phyloP scores from a whole-genome alignment of 345 rosid species.

The Hirschfeldia incana region DNA sequence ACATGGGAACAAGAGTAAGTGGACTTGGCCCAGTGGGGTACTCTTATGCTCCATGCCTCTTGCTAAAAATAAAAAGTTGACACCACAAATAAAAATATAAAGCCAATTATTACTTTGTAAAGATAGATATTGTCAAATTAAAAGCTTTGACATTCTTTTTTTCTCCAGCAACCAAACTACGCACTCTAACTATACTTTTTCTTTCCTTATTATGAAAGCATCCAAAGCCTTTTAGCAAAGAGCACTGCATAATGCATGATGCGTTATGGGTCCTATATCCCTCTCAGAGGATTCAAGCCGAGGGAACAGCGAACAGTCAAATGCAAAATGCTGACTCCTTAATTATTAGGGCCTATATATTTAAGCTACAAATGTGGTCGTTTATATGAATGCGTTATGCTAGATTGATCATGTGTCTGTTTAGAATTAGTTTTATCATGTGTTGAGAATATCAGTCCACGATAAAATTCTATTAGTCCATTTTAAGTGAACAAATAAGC shows the following conservation, averaged over 20 bases:
- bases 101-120: constrained; percentile 35
- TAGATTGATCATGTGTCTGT: background rate
- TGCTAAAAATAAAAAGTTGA: constrained; percentile 17
- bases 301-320: constrained; percentile 11
- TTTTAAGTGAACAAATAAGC: background rate
- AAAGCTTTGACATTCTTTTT: constrained; percentile 44
- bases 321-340: constrained; percentile 5
- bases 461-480: background rate
- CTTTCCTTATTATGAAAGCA: constrained; percentile 33
- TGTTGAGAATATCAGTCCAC: background rate
- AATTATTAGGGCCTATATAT: background rate
- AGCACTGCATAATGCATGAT: constrained; percentile 12
- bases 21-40: constrained; percentile 45
- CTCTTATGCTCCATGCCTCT: constrained; percentile 40
- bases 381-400: constrained; percentile 1
- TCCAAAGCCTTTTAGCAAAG: constrained; percentile 34
- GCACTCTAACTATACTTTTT: constrained; percentile 7
- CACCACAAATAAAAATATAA: constrained; percentile 24
- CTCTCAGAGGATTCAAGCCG: constrained; percentile 1
- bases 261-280: constrained; percentile 6
- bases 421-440: background rate
- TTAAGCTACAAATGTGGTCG: background rate
- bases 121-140: constrained; percentile 36
- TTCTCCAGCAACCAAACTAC: constrained; percentile 23
- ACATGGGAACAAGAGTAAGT: constrained; percentile 42